Percentiles rank a stretch among this genome's conserved stretches.
Conservation (phyloP, 257 asterid species). For the Schizonepeta tenuifolia region DNA sequence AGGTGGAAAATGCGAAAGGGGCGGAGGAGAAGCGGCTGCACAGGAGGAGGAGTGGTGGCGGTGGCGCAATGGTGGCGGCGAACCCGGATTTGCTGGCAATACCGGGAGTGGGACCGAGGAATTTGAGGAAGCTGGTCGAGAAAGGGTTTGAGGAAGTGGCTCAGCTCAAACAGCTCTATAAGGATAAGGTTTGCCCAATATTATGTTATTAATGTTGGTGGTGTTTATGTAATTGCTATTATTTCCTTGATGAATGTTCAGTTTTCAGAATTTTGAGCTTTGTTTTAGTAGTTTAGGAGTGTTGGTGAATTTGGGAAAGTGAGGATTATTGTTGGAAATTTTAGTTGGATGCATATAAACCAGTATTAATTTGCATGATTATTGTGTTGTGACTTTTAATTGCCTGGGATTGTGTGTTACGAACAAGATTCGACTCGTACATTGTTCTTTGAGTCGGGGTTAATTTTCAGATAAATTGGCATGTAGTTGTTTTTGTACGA, state of each 20-base stretch:
- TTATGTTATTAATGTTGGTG: neutral
- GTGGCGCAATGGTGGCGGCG: constrained; percentile 36
- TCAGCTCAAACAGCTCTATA: constrained; percentile 83
- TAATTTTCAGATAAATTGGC: constrained; percentile 3
- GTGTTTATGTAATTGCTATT: neutral
- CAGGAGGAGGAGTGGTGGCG: constrained; percentile 62
- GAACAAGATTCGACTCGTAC: neutral
- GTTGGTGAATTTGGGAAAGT: too few relatives aligned
- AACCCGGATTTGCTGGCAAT: constrained; percentile 75
- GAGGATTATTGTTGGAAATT: constrained; percentile 4
- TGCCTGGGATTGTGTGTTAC: constrained; percentile 20
- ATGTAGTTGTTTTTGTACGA: neutral
- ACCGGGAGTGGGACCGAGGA: constrained; percentile 95
- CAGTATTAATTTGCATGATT: constrained; percentile 20
- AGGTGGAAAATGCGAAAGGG: constrained; percentile 35
- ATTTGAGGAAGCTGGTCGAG: constrained; percentile 79
- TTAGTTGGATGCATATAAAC: constrained; percentile 10
- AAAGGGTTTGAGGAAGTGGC: constrained; percentile 90
- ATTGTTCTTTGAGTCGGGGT: neutral
- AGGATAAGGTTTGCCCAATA: constrained; percentile 61
- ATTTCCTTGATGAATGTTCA: neutral
- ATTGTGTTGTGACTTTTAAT: constrained; percentile 15
- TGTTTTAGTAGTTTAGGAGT: constrained; percentile 5
- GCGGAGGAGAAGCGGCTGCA: constrained; percentile 43
- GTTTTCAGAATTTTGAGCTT: neutral